Evolutionary conservation across 805 yeast genomes (phyloP).

Genomic region (Kuraishia capsulata): DNA sequence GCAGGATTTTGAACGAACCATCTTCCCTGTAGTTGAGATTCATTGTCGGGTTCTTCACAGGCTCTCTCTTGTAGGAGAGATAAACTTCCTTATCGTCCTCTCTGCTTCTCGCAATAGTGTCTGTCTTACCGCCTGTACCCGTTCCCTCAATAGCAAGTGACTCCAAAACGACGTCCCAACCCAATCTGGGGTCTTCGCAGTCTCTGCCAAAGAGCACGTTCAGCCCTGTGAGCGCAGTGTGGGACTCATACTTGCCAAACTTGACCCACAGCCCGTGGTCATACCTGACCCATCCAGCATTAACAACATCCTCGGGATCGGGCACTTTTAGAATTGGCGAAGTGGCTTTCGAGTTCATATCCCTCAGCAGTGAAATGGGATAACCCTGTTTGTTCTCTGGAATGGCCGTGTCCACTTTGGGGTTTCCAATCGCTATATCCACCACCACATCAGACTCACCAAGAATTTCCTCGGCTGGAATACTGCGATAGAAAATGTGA

Average conservation of each 20-base stretch:
- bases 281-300: slow-evolving; percentile 37
- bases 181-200: slow-evolving; percentile 68
- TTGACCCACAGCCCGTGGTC: slow-evolving; percentile 53
- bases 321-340: neutral
- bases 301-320: slow-evolving; percentile 18
- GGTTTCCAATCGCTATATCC: slow-evolving; percentile 9
- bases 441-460: slow-evolving; percentile 2
- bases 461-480: slow-evolving; percentile 3
- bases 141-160: slow-evolving; percentile 22
- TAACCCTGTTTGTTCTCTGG: slow-evolving; percentile 1
- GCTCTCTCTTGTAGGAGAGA: slow-evolving; percentile 6
- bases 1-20: slow-evolving; percentile 67
- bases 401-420: slow-evolving; percentile 5
- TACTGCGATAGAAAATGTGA: slow-evolving; percentile 7
- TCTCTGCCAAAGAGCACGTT: slow-evolving; percentile 67
- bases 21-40: slow-evolving; percentile 26
- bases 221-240: slow-evolving; percentile 41
- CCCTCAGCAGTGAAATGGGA: slow-evolving; percentile 6
- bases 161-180: slow-evolving; percentile 40
- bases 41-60: slow-evolving; percentile 11
- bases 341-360: slow-evolving; percentile 2
- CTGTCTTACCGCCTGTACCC: slow-evolving; percentile 19
- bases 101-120: slow-evolving; percentile 10
- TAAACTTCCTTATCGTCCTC: slow-evolving; percentile 8
- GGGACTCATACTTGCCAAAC: slow-evolving; percentile 27